phyloP scores from a whole-genome alignment of 352 stramenopile species.

The Globisporangium echinulatum region DNA sequence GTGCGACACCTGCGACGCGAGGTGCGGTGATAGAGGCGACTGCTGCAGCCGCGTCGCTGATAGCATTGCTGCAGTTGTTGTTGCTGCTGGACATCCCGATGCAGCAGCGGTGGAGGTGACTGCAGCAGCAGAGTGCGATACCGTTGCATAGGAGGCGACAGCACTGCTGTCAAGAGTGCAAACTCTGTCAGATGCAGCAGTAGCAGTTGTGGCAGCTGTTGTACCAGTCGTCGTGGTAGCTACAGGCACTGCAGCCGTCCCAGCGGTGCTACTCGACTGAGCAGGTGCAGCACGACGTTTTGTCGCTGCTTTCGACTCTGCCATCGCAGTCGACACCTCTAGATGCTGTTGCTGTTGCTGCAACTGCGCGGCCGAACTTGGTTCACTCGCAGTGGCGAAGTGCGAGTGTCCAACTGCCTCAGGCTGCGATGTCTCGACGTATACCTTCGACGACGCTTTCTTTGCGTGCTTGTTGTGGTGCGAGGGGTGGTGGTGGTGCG shows the following conservation, averaged over 20 bases:
- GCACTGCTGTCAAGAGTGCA: not conserved
- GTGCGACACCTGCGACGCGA: constrained; percentile 28
- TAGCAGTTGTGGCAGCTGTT: not conserved
- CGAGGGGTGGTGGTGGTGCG: not conserved
- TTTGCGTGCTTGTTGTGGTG: constrained; percentile 5
- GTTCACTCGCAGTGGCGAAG: not conserved
- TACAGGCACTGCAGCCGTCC: too few species aligned
- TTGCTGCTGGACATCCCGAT: not conserved
- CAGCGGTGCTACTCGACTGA: not conserved
- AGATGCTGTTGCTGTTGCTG: not conserved
- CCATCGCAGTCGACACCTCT: not conserved
- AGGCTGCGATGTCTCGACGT: constrained; percentile 13
- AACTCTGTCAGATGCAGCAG: not conserved
- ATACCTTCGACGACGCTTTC: constrained; percentile 20
- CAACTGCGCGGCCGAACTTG: not conserved
- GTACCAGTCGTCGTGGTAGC: not conserved
- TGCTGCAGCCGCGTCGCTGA: constrained; percentile 3
- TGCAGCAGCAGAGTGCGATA: not conserved
- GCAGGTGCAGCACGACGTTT: not conserved
- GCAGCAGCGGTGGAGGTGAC: not conserved
- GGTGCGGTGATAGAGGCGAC: not conserved
- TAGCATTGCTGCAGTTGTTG: not conserved
- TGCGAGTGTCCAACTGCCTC: not conserved
- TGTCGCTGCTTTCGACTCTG: not conserved
- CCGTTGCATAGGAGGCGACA: not conserved